A percentile compares a stretch with the other conserved stretches of the same genome.
phyloP scores from a whole-genome alignment of 2,329 filamentous ascomycete species.

The Sporothrix luriei region DNA sequence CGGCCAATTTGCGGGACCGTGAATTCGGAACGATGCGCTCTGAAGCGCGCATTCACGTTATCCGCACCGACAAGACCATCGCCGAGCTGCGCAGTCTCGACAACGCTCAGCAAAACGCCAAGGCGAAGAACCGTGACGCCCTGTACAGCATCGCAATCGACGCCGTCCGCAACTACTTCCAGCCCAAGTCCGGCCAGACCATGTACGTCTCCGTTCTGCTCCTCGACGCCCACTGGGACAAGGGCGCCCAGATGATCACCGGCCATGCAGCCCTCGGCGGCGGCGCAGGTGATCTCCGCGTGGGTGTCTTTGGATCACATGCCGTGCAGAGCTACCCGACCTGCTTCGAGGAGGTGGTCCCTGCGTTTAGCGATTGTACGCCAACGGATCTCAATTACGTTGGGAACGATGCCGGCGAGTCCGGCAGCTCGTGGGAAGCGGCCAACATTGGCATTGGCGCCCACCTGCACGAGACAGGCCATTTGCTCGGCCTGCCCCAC shows the following conservation, averaged over 20 bases:
- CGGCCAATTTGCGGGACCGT: conserved; percentile 73
- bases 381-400: conserved; percentile 78
- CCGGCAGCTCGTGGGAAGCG: conserved; percentile 92
- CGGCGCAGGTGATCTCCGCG: conserved; percentile 68
- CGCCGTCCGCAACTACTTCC: conserved; percentile 77
- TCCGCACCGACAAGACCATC: conserved; percentile 80
- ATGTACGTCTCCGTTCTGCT: conserved; percentile 86
- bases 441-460: conserved; percentile 92
- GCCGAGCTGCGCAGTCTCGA: conserved; percentile 79
- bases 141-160: conserved; percentile 77
- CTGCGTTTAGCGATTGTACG: conserved; percentile 88
- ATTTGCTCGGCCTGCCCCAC: conserved; percentile 86
- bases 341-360: conserved; percentile 84
- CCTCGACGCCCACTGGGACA: conserved; percentile 88
- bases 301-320: conserved; percentile 92
- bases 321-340: conserved; percentile 88
- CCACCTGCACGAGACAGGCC: conserved; percentile 87
- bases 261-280: conserved; percentile 86
- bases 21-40: conserved; percentile 76
- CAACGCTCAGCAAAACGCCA: conserved; percentile 73
- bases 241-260: conserved; percentile 65
- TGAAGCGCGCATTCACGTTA: conserved; percentile 85
- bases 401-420: conserved; percentile 83
- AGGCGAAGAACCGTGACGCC: conserved; percentile 69
- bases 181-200: conserved; percentile 72